Conservation (phyloP, 2,329 filamentous ascomycete genomes). For the Trichoderma sp. region DNA sequence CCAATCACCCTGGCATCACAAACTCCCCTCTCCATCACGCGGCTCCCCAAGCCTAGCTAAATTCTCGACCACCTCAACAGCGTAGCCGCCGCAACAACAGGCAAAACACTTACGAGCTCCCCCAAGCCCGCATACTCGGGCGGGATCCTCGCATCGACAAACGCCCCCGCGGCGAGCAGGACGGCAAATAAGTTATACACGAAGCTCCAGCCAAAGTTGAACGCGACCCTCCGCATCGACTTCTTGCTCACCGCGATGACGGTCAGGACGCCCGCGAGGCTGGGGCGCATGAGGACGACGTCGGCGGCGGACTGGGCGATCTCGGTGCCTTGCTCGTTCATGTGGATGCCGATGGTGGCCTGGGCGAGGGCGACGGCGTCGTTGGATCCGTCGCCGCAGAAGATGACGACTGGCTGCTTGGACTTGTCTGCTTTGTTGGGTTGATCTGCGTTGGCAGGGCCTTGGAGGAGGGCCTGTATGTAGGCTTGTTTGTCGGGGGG, state of each 20-base stretch:
- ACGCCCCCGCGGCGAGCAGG: slow-evolving; percentile 66
- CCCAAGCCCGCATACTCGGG: slow-evolving; percentile 69
- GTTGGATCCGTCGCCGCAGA: slow-evolving; percentile 79
- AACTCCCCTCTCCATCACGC: neutral
- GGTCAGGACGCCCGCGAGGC: slow-evolving; percentile 58
- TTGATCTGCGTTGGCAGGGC: neutral
- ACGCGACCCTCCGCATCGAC: slow-evolving; percentile 54
- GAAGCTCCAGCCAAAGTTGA: slow-evolving; percentile 72
- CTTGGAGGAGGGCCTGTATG: slow-evolving; percentile 43
- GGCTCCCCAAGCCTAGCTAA: slow-evolving; percentile 25
- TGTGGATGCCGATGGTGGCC: slow-evolving; percentile 71
- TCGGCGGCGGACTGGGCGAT: slow-evolving; percentile 69
- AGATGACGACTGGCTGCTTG: slow-evolving; percentile 56
- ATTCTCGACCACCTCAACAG: slow-evolving; percentile 47
- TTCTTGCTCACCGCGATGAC: slow-evolving; percentile 57
- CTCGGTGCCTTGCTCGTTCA: slow-evolving; percentile 60
- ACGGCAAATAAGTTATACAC: slow-evolving; percentile 72
- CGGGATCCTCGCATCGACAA: slow-evolving; percentile 56
- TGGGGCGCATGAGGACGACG: slow-evolving; percentile 64
- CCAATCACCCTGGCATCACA: neutral
- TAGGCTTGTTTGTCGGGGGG: slow-evolving; percentile 53
- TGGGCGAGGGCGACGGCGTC: slow-evolving; percentile 73
- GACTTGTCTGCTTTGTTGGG: neutral
- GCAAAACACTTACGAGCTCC: slow-evolving; percentile 73
- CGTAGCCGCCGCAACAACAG: slow-evolving; percentile 64